phyloP scores from a whole-genome alignment of 768 basidiomycete genomes.

The Calocybe gangraenosa region DNA sequence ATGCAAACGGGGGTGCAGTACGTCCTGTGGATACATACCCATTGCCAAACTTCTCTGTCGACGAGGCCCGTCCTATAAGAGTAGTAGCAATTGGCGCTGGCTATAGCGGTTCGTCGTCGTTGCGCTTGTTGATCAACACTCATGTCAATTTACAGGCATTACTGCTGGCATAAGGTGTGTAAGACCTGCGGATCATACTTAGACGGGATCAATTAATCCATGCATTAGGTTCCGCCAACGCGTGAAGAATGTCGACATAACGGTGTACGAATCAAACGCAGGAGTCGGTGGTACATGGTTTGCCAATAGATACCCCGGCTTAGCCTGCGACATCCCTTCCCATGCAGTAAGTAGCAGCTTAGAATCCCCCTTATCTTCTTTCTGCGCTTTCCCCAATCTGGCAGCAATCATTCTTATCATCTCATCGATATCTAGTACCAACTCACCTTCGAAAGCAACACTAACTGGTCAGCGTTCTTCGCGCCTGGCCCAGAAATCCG shows the following conservation, averaged over 20 bases:
- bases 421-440: conserved; percentile 41
- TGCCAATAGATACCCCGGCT: conserved; percentile 50
- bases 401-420: not conserved
- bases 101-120: conserved; percentile 40
- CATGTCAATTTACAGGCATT: conserved; percentile 30
- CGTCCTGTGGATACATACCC: conserved; percentile 13
- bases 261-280: conserved; percentile 56
- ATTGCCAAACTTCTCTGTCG: conserved; percentile 44
- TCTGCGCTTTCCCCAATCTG: too few species aligned
- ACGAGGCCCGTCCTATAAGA: conserved; percentile 49
- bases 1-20: conserved; percentile 1
- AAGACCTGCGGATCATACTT: not conserved
- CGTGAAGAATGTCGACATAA: conserved; percentile 48
- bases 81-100: conserved; percentile 57
- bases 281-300: conserved; percentile 64
- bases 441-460: conserved; percentile 53
- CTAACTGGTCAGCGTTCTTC: conserved; percentile 60
- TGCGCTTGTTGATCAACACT: not conserved
- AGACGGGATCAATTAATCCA: not conserved
- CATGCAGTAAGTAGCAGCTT: conserved; percentile 37
- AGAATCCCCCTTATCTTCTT: too few species aligned
- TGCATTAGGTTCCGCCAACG: conserved; percentile 43
- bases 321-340: conserved; percentile 61
- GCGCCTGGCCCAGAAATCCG: conserved; percentile 57
- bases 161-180: conserved; percentile 51